Conservation (phyloP, 2,329 filamentous ascomycete genomes). For the Pseudogymnoascus destructans region DNA sequence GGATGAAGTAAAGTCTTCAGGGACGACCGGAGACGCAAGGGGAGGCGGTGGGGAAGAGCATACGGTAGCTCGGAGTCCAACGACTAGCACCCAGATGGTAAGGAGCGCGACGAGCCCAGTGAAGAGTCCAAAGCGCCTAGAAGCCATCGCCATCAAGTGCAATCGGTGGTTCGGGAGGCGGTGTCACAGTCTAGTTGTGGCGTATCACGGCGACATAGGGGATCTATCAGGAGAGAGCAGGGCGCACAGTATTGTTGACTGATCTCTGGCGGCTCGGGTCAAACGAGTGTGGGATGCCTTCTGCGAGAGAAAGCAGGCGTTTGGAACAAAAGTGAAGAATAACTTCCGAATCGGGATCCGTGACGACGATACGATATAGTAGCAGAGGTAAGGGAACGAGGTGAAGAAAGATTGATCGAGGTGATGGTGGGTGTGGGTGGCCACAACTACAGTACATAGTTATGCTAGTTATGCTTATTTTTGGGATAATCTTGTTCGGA, state of each 20-base stretch:
- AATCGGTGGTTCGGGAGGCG: conserved; percentile 3
- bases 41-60: not conserved
- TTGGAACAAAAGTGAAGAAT: not conserved
- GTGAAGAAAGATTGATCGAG: not conserved
- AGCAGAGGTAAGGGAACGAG: not conserved
- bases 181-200: conserved; percentile 7
- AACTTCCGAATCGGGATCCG: not conserved
- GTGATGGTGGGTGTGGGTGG: conserved; percentile 6
- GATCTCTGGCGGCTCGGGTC: not conserved
- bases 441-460: too few relatives aligned
- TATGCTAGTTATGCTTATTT: not conserved
- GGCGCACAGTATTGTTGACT: not conserved
- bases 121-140: conserved; percentile 3
- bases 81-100: not conserved
- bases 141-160: conserved; percentile 6
- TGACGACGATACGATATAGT: not conserved
- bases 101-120: conserved; percentile 4
- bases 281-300: conserved; percentile 3
- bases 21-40: not conserved
- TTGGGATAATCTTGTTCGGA: conserved; percentile 4
- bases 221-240: not conserved
- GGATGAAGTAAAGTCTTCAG: not conserved
- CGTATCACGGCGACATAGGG: conserved; percentile 8
- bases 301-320: not conserved
- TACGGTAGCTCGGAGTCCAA: conserved; percentile 1